Evolutionary conservation across 176 grass and related monocot genomes (phyloP), one percentile per base, ranked within the genome.

Genomic region (Stipa capillata): DNA sequence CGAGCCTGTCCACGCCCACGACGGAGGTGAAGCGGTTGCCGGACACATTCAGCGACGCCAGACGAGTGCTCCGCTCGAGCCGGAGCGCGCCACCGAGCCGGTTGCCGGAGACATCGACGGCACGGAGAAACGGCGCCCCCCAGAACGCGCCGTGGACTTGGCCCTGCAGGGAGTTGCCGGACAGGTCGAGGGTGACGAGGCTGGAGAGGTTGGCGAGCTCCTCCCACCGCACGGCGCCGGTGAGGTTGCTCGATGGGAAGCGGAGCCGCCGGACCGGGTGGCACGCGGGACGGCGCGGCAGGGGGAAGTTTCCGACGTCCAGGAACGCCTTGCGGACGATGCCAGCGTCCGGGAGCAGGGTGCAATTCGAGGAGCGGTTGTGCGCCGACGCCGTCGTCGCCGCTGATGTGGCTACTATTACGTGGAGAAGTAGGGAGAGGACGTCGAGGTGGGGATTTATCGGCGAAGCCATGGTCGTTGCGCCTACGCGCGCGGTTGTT

Each of bases 161-260:
- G 52, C 91, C 87, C 3, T 74, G 17, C 41, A 97, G 90, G 14
- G 85, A 74, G 89, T 97, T 97, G 52, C 78, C 65, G 18, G 89
- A 92, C 48, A 97, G 88, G 85, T 94, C 48, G 72, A 97, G 71
- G 51, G 35, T 33, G 32, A 65, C 82, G 45, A 97, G 94, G 35
- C 65, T 51, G 12, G 85, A 53, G 7, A 97, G 78, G 76, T 74
- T 90, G 15, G 51, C 58, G 0, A 97, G 87, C 33, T 15, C 69
- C 18, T 7, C 35, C 94, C 94, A 97, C 8, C 64, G 27, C 4
- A 97, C 66, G 35, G 43, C 37, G 23, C 94, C 94, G 0, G 73
- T 83, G 36, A 97, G 89, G 63, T 90, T 85, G 0, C 39, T 49
- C 3, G 76, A 88, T 41, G 85, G 60, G 80, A 92, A 65, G 2